Conservation (phyloP, 106 monocot species). For the Narthecium ossifragum region DNA sequence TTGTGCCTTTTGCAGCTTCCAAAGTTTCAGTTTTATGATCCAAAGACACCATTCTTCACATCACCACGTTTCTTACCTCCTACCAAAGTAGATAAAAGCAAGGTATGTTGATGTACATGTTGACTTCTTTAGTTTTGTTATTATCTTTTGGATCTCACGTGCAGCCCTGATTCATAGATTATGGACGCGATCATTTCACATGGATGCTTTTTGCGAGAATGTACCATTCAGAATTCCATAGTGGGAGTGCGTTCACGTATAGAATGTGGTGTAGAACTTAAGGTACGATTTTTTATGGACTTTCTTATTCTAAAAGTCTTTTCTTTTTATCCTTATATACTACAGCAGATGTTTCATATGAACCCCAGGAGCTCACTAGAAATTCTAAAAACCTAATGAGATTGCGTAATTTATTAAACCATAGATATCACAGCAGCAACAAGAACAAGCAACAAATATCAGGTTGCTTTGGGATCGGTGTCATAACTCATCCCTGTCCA, state of each 20-base stretch:
- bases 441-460: no score
- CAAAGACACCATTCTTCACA: constrained; percentile 79
- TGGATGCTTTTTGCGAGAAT: constrained; percentile 84
- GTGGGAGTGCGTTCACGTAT: constrained; percentile 82
- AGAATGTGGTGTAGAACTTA: constrained; percentile 59
- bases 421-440: no score
- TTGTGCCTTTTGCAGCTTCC: constrained; percentile 39
- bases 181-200: constrained; percentile 77
- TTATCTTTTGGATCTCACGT: constrained; percentile 7
- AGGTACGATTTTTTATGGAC: constrained; percentile 33
- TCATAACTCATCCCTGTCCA: no score
- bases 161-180: constrained; percentile 36
- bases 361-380: no score
- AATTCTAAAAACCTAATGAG: no score
- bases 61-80: constrained; percentile 85
- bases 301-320: background rate
- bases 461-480: no score
- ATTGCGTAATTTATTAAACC: no score
- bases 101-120: constrained; percentile 28
- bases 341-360: no score
- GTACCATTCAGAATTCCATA: constrained; percentile 60
- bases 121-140: background rate
- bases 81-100: constrained; percentile 74
- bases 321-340: no score
- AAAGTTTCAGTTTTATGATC: constrained; percentile 84